A percentile compares a stretch with the other conserved stretches of the same genome.
Conservation (phyloP, 305 asterid genomes). For the Rubia occidens region DNA sequence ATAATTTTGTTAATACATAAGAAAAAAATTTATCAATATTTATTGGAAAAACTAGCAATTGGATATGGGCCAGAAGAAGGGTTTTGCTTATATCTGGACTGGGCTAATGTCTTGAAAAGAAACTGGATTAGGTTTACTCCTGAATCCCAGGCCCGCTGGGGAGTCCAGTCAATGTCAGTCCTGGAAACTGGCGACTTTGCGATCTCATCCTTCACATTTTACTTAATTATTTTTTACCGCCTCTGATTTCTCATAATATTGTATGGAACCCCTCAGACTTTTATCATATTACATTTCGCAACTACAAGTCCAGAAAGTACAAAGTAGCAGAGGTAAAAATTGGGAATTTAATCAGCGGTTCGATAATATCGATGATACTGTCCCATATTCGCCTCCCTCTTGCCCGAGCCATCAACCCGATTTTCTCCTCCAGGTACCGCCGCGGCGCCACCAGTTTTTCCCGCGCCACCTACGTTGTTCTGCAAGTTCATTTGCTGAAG, state of each 20-base stretch:
- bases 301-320: not conserved
- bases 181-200: not conserved
- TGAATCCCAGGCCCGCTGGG: no score
- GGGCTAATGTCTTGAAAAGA: no score
- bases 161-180: not conserved
- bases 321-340: not conserved
- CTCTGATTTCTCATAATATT: not conserved
- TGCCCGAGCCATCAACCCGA: conserved; percentile 21
- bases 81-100: no score
- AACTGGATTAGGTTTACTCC: no score
- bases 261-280: not conserved
- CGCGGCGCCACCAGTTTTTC: not conserved
- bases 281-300: not conserved
- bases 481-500: not conserved
- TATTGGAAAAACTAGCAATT: no score
- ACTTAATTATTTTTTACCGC: not conserved
- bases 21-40: no score
- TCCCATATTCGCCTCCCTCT: conserved; percentile 15
- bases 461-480: not conserved
- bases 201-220: not conserved
- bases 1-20: no score
- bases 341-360: not conserved
- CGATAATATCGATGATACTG: conserved; percentile 18
- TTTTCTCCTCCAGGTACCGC: conserved; percentile 30
- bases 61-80: no score